phyloP scores from a whole-genome alignment of 2,329 filamentous ascomycete species.

The Fusarium pseudoanthophilum region DNA sequence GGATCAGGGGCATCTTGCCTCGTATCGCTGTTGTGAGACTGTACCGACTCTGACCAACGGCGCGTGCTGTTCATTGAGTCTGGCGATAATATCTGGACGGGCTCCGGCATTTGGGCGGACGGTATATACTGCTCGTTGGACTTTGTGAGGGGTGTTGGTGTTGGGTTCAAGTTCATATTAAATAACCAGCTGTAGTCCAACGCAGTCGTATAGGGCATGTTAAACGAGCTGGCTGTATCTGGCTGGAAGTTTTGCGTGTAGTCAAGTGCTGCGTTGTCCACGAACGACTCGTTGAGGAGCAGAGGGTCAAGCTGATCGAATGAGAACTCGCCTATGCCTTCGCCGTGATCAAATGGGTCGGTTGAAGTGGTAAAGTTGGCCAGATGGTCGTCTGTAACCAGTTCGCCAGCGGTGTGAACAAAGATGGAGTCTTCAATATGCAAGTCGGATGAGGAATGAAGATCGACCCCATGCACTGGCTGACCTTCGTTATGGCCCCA shows the following conservation, averaged over 20 bases:
- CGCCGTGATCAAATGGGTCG: neutral
- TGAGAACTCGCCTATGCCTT: neutral
- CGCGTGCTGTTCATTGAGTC: constrained; percentile 39
- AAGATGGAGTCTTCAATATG: neutral
- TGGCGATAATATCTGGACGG: constrained; percentile 11
- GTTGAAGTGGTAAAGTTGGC: neutral
- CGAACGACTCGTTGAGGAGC: neutral
- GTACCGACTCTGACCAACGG: constrained; percentile 22
- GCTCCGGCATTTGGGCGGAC: neutral
- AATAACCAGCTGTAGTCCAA: constrained; percentile 73
- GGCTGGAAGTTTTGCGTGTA: constrained; percentile 68
- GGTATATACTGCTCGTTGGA: neutral
- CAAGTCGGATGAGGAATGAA: neutral
- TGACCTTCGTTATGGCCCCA: neutral
- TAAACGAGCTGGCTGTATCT: constrained; percentile 72
- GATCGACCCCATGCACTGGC: neutral
- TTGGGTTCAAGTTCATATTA: constrained; percentile 51
- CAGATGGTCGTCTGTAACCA: neutral
- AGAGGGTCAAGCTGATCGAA: neutral
- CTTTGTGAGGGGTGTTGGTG: neutral
- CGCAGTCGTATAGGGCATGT: constrained; percentile 72
- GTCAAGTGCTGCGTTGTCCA: neutral
- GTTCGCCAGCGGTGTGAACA: neutral
- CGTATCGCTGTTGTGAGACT: neutral
- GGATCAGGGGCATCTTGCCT: neutral